Evolutionary conservation across 2,329 filamentous ascomycete species (phyloP).

Genomic region (Sclerotiophoma versabilis): DNA sequence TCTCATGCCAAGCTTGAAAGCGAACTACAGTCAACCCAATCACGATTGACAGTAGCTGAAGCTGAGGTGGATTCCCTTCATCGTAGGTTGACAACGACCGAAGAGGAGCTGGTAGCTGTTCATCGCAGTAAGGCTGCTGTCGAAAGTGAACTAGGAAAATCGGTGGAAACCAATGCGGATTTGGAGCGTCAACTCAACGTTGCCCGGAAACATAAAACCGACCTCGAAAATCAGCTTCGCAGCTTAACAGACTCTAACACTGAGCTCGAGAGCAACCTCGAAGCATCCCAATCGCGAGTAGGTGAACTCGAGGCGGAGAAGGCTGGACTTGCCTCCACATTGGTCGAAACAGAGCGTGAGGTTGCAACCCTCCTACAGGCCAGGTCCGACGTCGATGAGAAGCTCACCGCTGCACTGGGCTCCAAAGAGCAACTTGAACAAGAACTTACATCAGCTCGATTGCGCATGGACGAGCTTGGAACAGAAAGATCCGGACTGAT

Average conservation of each 20-base stretch:
- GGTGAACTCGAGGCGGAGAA: slow-evolving; percentile 26
- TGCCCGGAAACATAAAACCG: slow-evolving; percentile 19
- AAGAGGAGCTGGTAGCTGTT: slow-evolving; percentile 29
- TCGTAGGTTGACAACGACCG: slow-evolving; percentile 17
- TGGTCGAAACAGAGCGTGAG: slow-evolving; percentile 21
- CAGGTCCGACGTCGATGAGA: slow-evolving; percentile 19
- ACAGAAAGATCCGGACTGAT: slow-evolving; percentile 23
- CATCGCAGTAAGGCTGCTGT: slow-evolving; percentile 22
- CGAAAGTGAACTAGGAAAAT: slow-evolving; percentile 26
- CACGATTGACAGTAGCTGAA: slow-evolving; percentile 22
- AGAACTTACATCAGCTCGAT: slow-evolving; percentile 15
- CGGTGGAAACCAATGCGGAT: slow-evolving; percentile 15
- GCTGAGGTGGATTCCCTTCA: slow-evolving; percentile 18
- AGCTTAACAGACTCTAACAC: slow-evolving; percentile 13
- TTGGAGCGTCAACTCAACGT: slow-evolving; percentile 31
- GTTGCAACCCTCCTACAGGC: slow-evolving; percentile 20
- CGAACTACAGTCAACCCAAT: slow-evolving; percentile 22
- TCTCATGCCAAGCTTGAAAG: slow-evolving; percentile 24
- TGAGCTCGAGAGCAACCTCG: slow-evolving; percentile 29
- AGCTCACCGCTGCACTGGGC: neutral
- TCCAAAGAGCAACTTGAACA: slow-evolving; percentile 2
- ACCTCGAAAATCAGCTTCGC: slow-evolving; percentile 21
- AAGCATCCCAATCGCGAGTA: slow-evolving; percentile 21
- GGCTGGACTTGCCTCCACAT: slow-evolving; percentile 20
- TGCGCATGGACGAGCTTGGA: slow-evolving; percentile 18